Conservation (phyloP, 345 rosid species). For the Brassica cretica region DNA sequence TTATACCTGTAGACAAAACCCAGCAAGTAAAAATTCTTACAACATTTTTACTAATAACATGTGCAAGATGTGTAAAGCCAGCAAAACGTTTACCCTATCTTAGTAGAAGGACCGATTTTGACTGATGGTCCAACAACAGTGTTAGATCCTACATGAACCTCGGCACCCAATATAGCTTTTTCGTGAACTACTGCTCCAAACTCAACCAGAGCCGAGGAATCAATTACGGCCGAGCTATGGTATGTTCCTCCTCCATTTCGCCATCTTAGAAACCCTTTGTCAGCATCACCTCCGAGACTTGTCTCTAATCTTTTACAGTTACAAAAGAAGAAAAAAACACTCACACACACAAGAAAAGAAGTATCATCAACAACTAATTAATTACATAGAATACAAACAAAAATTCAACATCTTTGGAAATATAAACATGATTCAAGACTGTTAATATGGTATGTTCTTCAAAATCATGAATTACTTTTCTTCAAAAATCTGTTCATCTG, state of each 20-base stretch:
- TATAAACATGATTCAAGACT: background rate
- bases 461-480: background rate
- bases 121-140: constrained; percentile 68
- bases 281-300: constrained; percentile 24
- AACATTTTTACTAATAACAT: background rate
- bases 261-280: constrained; percentile 50
- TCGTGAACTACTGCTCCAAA: constrained; percentile 65
- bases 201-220: constrained; percentile 56
- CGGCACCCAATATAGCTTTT: constrained; percentile 52
- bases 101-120: constrained; percentile 54
- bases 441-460: background rate
- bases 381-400: background rate
- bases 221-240: constrained; percentile 60
- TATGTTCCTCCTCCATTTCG: constrained; percentile 64
- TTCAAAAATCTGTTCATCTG: background rate
- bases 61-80: background rate
- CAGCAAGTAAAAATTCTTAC: background rate
- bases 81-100: constrained; percentile 51
- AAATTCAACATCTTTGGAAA: constrained; percentile 3
- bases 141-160: constrained; percentile 68
- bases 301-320: constrained; percentile 42
- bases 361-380: constrained; percentile 8
- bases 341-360: constrained; percentile 9
- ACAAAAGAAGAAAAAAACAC: background rate
- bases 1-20: constrained; percentile 50